Conservation (phyloP, 176 grass and related monocot genomes). For the Carex cristatella region DNA sequence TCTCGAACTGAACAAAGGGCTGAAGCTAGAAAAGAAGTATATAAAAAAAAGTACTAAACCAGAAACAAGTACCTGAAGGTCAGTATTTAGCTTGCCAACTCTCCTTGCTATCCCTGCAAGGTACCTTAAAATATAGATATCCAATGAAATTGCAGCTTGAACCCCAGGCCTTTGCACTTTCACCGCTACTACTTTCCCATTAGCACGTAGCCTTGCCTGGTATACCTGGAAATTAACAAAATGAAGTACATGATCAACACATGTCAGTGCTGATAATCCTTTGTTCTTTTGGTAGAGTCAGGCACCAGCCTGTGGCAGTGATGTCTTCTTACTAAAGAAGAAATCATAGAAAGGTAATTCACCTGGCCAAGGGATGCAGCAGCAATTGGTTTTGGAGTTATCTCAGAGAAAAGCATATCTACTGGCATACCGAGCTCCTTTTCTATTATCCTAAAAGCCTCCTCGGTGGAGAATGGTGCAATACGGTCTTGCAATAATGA, state of each 20-base stretch:
- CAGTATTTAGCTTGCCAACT: slow-evolving; percentile 74
- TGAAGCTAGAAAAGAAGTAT: not conserved
- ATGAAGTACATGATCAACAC: not conserved
- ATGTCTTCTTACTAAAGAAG: not conserved
- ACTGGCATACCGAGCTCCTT: slow-evolving; percentile 66
- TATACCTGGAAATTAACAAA: slow-evolving; percentile 62
- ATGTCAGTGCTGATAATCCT: not conserved
- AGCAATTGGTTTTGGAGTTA: slow-evolving; percentile 74
- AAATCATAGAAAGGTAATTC: not conserved
- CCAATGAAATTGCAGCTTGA: slow-evolving; percentile 88
- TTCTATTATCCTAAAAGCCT: slow-evolving; percentile 91
- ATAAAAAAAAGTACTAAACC: not conserved
- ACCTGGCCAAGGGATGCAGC: slow-evolving; percentile 97
- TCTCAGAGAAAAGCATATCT: slow-evolving; percentile 81
- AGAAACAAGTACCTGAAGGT: slow-evolving; percentile 62
- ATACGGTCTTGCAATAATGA: slow-evolving; percentile 91
- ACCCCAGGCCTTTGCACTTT: slow-evolving; percentile 98
- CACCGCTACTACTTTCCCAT: slow-evolving; percentile 78
- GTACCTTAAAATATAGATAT: slow-evolving; percentile 91
- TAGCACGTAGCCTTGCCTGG: slow-evolving; percentile 62
- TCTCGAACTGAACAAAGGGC: not conserved
- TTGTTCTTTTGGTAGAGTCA: not conserved
- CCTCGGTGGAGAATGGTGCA: slow-evolving; percentile 81
- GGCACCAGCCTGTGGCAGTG: not conserved
- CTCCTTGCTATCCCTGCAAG: slow-evolving; percentile 63